phyloP scores from a whole-genome alignment of 1,284 basidiomycete genomes.

The Puccinia polysora region DNA sequence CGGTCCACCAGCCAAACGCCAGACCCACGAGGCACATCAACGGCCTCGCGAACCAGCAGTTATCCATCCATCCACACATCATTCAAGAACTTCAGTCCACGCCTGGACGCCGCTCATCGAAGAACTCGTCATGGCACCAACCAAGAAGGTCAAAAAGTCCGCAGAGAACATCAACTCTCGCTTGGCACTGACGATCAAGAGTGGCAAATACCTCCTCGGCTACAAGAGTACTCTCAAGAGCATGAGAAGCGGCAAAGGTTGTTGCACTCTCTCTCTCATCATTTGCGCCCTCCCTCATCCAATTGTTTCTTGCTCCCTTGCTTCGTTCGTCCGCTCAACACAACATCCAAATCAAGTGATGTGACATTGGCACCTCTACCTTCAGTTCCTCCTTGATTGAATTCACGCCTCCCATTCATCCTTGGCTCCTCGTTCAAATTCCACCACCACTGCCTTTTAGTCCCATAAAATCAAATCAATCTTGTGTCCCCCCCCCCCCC shows the following conservation, averaged over 20 bases:
- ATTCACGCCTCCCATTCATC: too few relatives aligned
- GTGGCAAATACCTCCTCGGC: constrained; percentile 83
- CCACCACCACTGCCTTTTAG: not conserved
- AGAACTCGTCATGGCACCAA: constrained; percentile 69
- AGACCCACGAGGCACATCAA: too few relatives aligned
- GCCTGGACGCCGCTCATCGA: not conserved
- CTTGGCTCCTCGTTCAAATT: too few relatives aligned
- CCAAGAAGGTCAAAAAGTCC: constrained; percentile 77
- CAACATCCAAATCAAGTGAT: too few relatives aligned
- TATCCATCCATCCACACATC: too few relatives aligned
- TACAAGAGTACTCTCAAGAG: constrained; percentile 98
- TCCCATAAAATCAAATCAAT: not conserved
- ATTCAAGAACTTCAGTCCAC: too few relatives aligned
- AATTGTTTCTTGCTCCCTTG: not conserved
- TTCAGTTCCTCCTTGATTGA: too few relatives aligned
- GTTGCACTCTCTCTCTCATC: constrained; percentile 48
- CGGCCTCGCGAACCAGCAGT: too few relatives aligned
- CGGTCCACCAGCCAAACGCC: too few relatives aligned
- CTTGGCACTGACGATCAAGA: constrained; percentile 97
- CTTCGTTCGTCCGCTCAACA: not conserved
- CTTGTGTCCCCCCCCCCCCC: not conserved
- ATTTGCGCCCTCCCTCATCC: not conserved
- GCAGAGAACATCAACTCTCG: constrained; percentile 88
- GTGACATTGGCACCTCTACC: too few relatives aligned
- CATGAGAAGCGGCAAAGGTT: constrained; percentile 98